These are phyloP conservation scores for Colletotrichum incanum DNA, from an alignment of 2,329 filamentous ascomycete species.

Conservation along the genomic window DNA sequence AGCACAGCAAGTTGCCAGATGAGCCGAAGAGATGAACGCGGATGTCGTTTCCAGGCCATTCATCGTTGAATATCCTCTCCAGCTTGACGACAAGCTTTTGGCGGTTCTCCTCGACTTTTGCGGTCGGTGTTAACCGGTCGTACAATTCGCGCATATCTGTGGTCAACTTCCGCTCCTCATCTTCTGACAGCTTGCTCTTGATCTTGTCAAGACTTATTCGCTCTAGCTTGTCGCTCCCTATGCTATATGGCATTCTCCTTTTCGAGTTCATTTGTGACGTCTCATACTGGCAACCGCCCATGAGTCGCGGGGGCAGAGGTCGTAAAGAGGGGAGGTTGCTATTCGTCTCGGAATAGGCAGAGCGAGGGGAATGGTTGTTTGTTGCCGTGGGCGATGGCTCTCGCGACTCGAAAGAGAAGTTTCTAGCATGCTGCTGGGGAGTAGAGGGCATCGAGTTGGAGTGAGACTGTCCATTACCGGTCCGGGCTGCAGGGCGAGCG, in stretches of 20 bases:
- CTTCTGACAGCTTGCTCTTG: constrained; percentile 78
- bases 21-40: constrained; percentile 97
- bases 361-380: constrained; percentile 88
- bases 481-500: constrained; percentile 46
- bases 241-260: constrained; percentile 91
- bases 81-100: constrained; percentile 87
- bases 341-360: constrained; percentile 91
- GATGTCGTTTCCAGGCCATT: constrained; percentile 94
- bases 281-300: constrained; percentile 86
- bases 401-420: constrained; percentile 84
- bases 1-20: constrained; percentile 94
- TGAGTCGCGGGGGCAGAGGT: constrained; percentile 70
- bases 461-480: constrained; percentile 60
- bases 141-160: constrained; percentile 90
- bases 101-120: constrained; percentile 83
- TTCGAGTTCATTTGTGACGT: constrained; percentile 86
- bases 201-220: constrained; percentile 80
- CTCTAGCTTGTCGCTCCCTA: constrained; percentile 85
- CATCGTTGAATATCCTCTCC: constrained; percentile 87
- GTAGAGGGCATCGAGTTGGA: constrained; percentile 95
- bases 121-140: constrained; percentile 85
- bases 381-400: constrained; percentile 85
- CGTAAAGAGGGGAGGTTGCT: constrained; percentile 79
- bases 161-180: constrained; percentile 83
- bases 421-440: constrained; percentile 88